Conservation (phyloP, 1,284 basidiomycete species). For the Porogramme epimiltina region DNA sequence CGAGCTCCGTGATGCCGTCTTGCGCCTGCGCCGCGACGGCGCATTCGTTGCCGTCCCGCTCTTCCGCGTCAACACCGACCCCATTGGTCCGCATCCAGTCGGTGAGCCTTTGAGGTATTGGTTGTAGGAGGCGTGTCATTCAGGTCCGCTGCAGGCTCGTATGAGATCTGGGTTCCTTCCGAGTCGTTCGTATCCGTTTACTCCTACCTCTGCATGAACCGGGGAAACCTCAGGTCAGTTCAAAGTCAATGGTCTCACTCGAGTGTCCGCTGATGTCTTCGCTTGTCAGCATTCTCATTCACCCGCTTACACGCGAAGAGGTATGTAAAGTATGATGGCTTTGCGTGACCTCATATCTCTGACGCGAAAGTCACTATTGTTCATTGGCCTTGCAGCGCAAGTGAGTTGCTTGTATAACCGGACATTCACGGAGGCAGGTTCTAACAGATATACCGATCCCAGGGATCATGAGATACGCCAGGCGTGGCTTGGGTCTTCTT, state of each 20-base stretch:
- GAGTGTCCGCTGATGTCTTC: background rate
- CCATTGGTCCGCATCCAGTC: conserved; percentile 76
- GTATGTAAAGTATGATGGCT: conserved; percentile 49
- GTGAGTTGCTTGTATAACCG: too few relatives aligned
- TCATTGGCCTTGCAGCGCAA: conserved; percentile 5
- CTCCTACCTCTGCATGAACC: conserved; percentile 70
- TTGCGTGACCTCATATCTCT: too few relatives aligned
- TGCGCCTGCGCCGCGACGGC: conserved; percentile 67
- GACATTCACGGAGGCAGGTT: background rate
- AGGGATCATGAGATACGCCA: conserved; percentile 67
- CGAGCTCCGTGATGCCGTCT: conserved; percentile 66
- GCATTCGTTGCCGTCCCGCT: conserved; percentile 78
- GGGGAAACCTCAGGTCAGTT: conserved; percentile 63
- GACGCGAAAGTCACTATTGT: background rate
- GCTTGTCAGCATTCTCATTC: conserved; percentile 57
- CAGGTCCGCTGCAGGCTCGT: conserved; percentile 53
- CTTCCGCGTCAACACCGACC: conserved; percentile 65
- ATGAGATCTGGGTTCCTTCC: conserved; percentile 75
- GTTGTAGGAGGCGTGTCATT: background rate
- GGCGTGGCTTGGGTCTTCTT: conserved; percentile 73
- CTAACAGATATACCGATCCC: background rate
- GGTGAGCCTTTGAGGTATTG: conserved; percentile 42
- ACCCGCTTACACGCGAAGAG: conserved; percentile 69
- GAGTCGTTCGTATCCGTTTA: conserved; percentile 73
- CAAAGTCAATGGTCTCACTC: too few relatives aligned